These are phyloP conservation scores for Solanum medicagineum DNA, from an alignment of 257 asterid species.

Conservation along the genomic window DNA sequence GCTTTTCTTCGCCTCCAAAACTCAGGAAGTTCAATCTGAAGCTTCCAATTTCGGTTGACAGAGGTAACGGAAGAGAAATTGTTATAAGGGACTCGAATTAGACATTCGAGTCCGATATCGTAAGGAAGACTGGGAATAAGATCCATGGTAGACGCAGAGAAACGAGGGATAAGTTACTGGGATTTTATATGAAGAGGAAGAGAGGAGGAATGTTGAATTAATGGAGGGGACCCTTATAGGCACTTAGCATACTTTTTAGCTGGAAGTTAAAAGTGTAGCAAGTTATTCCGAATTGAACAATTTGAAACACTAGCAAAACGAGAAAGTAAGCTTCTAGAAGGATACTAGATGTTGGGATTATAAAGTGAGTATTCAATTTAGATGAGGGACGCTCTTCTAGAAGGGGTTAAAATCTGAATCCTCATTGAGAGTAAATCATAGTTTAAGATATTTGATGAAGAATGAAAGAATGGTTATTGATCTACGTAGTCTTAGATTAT, in stretches of 20 bases:
- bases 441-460: too few species aligned
- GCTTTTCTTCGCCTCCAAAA: conserved; percentile 40
- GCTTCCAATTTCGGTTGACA: conserved; percentile 47
- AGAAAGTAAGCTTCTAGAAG: neutral
- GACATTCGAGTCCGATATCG: conserved; percentile 52
- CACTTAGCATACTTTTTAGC: neutral
- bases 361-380: neutral
- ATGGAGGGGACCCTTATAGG: neutral
- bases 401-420: neutral
- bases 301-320: neutral
- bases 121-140: conserved; percentile 35
- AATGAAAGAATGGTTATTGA: too few species aligned
- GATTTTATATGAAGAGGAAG: neutral
- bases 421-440: too few species aligned
- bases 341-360: neutral
- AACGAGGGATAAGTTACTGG: neutral
- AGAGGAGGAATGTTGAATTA: neutral
- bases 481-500: too few species aligned
- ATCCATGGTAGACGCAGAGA: neutral
- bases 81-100: conserved; percentile 34
- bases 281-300: neutral
- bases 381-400: neutral
- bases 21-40: conserved; percentile 30
- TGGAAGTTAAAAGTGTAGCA: neutral
- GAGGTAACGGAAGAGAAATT: conserved; percentile 36